Percentiles rank a stretch among this genome's conserved stretches.
phyloP scores from a whole-genome alignment of 768 basidiomycete genomes.

The Russula virescens region DNA sequence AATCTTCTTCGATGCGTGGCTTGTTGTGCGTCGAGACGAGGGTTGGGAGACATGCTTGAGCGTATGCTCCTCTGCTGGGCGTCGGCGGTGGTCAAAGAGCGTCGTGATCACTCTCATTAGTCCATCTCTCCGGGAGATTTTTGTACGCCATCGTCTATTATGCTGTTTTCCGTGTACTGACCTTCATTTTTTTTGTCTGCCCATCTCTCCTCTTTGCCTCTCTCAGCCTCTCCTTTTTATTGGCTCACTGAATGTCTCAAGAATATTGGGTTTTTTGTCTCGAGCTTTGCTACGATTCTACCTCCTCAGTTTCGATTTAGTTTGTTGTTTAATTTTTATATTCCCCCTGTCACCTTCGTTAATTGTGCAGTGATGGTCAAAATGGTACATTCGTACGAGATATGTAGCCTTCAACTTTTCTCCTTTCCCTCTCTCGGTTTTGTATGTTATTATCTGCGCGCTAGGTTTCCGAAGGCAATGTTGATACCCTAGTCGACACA shows the following conservation, averaged over 20 bases:
- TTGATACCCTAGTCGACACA: constrained; percentile 6
- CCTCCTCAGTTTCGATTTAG: background rate
- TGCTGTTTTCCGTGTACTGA: constrained; percentile 6
- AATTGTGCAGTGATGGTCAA: background rate
- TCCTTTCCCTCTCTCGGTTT: background rate
- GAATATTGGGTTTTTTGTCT: background rate
- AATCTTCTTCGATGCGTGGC: constrained; percentile 67
- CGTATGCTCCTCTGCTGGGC: constrained; percentile 59
- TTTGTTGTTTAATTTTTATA: too few species aligned
- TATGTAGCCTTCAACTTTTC: background rate
- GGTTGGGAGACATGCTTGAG: constrained; percentile 81
- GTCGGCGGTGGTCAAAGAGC: constrained; percentile 61
- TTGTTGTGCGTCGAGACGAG: constrained; percentile 64
- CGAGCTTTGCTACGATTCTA: background rate
- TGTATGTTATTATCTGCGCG: constrained; percentile 1
- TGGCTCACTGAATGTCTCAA: constrained; percentile 1
- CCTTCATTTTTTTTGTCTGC: background rate
- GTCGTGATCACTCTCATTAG: constrained; percentile 29
- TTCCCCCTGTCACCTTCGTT: background rate
- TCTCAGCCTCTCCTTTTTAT: background rate
- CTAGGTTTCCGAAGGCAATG: constrained; percentile 11
- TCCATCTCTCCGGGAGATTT: background rate
- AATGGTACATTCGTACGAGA: background rate
- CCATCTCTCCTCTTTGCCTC: background rate
- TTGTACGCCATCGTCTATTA: background rate